These are phyloP conservation scores for Schrenkiella parvula DNA, from an alignment of 345 rosid genomes.

Conservation along the genomic window DNA sequence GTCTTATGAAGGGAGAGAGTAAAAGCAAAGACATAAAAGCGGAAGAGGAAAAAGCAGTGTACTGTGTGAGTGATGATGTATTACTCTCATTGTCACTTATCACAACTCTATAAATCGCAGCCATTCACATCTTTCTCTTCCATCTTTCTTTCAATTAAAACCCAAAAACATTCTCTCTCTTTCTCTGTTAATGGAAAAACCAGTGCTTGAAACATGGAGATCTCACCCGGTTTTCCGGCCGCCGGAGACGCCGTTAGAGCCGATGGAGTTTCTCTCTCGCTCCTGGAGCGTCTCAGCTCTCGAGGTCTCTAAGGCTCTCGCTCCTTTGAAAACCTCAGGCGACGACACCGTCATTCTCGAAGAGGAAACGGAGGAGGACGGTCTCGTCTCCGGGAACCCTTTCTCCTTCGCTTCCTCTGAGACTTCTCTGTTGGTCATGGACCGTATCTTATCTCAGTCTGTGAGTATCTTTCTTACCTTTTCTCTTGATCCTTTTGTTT, in stretches of 20 bases:
- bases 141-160: not conserved
- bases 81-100: constrained; percentile 19
- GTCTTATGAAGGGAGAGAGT: not conserved
- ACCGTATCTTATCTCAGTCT: constrained; percentile 90
- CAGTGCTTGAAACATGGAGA: constrained; percentile 47
- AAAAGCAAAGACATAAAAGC: not conserved
- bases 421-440: constrained; percentile 88
- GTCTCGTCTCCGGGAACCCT: constrained; percentile 62
- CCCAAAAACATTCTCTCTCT: not conserved
- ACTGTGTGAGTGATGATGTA: not conserved
- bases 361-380: constrained; percentile 44
- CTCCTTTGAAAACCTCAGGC: constrained; percentile 32
- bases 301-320: constrained; percentile 68
- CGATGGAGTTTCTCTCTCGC: constrained; percentile 94
- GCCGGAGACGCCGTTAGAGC: constrained; percentile 81
- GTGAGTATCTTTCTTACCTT: constrained; percentile 41
- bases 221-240: constrained; percentile 54
- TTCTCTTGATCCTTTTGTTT: not conserved
- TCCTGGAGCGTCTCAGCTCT: constrained; percentile 92
- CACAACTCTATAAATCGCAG: constrained; percentile 12
- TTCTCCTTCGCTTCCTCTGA: constrained; percentile 81
- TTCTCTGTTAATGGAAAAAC: constrained; percentile 45
- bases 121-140: constrained; percentile 11
- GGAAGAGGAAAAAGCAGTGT: not conserved
- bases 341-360: constrained; percentile 46